These are phyloP conservation scores for Haplosporangium gracile DNA, from an alignment of 192 early-diverging fungal genomes.

Conservation along the genomic window DNA sequence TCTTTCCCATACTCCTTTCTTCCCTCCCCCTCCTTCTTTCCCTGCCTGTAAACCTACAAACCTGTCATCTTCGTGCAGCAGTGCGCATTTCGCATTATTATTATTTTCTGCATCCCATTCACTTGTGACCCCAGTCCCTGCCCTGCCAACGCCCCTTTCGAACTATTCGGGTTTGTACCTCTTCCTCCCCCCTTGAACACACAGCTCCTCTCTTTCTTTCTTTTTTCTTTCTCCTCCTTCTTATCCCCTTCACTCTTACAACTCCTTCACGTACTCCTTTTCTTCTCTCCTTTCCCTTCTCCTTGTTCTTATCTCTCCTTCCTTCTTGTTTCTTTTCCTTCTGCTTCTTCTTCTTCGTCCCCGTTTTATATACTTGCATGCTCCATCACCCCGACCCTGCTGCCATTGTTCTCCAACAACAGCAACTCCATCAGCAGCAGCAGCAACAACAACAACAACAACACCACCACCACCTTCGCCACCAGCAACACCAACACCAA, in stretches of 20 bases:
- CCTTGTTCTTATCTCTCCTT: neutral
- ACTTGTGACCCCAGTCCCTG: no score
- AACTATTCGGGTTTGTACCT: neutral
- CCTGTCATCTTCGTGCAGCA: no score
- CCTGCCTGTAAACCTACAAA: no score
- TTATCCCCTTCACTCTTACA: neutral
- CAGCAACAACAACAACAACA: slow-evolving; percentile 13
- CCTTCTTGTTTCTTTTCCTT: no score
- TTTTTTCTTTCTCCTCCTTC: neutral
- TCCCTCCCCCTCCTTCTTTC: neutral
- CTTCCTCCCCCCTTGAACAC: neutral
- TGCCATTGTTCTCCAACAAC: slow-evolving; percentile 35
- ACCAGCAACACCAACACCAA: neutral
- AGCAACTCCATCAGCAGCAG: slow-evolving; percentile 6
- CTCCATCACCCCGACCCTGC: slow-evolving; percentile 34
- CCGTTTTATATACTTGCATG: slow-evolving; percentile 10
- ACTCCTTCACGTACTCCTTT: neutral
- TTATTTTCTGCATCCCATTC: no score
- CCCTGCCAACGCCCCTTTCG: no score
- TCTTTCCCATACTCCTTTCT: neutral
- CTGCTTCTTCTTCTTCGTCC: neutral
- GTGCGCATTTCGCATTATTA: no score
- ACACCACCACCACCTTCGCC: no score
- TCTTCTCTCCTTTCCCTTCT: neutral
- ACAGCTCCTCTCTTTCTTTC: neutral